Evolutionary conservation across 371 early-diverging fungal genomes (phyloP).

Genomic region (Hamiltosporidium tvaerminnensis): DNA sequence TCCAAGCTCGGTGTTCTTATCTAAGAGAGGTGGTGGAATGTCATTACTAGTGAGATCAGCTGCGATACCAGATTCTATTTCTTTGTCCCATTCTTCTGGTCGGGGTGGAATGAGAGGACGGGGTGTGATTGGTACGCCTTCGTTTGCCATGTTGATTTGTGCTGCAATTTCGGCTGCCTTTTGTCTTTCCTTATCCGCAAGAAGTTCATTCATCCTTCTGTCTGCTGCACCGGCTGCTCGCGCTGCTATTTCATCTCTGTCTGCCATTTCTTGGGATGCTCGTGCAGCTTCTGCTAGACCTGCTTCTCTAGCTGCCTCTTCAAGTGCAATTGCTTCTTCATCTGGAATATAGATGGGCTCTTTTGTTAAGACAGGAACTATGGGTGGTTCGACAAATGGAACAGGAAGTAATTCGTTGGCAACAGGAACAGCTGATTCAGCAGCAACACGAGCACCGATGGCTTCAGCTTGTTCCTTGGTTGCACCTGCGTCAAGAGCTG

Average conservation of each 20-base stretch:
- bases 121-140: too few relatives aligned
- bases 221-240: too few relatives aligned
- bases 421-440: too few relatives aligned
- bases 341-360: not conserved
- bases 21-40: not conserved
- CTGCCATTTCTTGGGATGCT: conserved; percentile 7
- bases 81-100: too few relatives aligned
- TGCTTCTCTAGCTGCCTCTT: not conserved
- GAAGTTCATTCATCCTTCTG: too few relatives aligned
- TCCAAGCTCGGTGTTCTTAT: conserved; percentile 15
- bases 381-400: not conserved
- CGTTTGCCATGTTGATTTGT: too few relatives aligned
- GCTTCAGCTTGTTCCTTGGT: conserved; percentile 1
- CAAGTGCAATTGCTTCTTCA: not conserved
- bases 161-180: too few relatives aligned
- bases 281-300: not conserved
- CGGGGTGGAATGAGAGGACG: too few relatives aligned
- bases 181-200: too few relatives aligned
- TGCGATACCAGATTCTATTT: too few relatives aligned
- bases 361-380: not conserved
- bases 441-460: not conserved
- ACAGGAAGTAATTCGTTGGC: not conserved
- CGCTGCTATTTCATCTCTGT: conserved; percentile 2
- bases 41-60: too few relatives aligned
- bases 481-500: not conserved